Percentiles rank a stretch among this genome's conserved stretches.
Conservation (phyloP, 225 moss, liverwort and hornwort species). For the Physcomitrium patens region DNA sequence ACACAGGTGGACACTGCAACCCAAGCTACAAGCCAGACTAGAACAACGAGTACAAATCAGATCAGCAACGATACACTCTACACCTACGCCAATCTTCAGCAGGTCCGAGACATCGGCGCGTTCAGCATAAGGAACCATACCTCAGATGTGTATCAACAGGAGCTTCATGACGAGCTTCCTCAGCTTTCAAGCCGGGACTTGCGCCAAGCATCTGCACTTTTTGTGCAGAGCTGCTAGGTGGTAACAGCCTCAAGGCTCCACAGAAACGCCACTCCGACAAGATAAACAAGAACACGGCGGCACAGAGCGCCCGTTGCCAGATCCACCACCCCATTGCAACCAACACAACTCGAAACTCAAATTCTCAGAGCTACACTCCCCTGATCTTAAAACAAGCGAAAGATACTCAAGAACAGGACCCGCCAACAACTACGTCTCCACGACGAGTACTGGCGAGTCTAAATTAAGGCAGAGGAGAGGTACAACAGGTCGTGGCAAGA, state of each 20-base stretch:
- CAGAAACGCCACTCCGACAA: constrained; percentile 30
- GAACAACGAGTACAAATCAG: not conserved
- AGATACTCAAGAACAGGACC: too few relatives aligned
- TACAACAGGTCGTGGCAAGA: too few relatives aligned
- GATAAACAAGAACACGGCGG: constrained; percentile 7
- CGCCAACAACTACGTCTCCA: too few relatives aligned
- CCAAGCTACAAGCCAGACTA: too few relatives aligned
- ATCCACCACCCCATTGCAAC: constrained; percentile 27
- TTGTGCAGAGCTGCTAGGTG: constrained; percentile 7
- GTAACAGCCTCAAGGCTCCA: constrained; percentile 30
- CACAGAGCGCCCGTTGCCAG: constrained; percentile 18
- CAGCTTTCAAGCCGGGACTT: not conserved
- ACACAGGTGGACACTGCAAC: too few relatives aligned
- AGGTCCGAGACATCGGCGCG: not conserved
- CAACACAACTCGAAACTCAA: not conserved
- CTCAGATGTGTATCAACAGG: constrained; percentile 14
- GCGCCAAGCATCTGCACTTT: constrained; percentile 27
- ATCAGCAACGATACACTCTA: not conserved
- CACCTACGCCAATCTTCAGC: not conserved
- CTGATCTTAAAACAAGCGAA: too few relatives aligned
- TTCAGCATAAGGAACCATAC: constrained; percentile 19
- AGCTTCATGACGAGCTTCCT: constrained; percentile 5
- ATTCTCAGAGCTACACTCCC: too few relatives aligned
- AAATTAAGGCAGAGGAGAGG: too few relatives aligned
- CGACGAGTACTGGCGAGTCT: too few relatives aligned